Conservation (phyloP, 2,329 filamentous ascomycete genomes). For the Teratosphaeria gauchensis region DNA sequence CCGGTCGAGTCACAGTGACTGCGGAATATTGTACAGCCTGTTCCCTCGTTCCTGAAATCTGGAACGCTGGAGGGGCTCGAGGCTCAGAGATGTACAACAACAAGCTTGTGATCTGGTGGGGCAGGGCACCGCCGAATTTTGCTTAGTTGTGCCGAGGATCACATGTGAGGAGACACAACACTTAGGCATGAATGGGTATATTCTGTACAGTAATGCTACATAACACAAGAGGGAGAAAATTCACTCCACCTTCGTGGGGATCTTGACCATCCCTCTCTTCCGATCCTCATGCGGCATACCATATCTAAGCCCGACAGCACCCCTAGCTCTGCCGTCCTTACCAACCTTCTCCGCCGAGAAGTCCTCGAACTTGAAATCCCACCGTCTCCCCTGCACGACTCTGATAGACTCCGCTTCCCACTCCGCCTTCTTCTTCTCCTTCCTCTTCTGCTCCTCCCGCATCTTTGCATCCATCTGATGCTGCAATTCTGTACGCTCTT, state of each 20-base stretch:
- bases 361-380: conserved; percentile 52
- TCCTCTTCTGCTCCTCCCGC: conserved; percentile 30
- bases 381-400: conserved; percentile 40
- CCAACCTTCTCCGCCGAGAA: conserved; percentile 48
- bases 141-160: neutral
- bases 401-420: conserved; percentile 34
- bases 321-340: conserved; percentile 42
- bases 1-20: neutral
- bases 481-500: conserved; percentile 36
- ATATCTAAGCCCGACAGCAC: conserved; percentile 50
- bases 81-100: neutral
- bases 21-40: neutral
- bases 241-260: conserved; percentile 48
- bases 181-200: neutral
- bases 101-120: neutral
- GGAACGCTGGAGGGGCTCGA: neutral
- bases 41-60: neutral
- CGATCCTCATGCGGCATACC: conserved; percentile 53
- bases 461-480: conserved; percentile 24
- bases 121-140: neutral
- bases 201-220: neutral
- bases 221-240: neutral
- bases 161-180: neutral
- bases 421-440: conserved; percentile 35
- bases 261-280: conserved; percentile 55